Evolutionary conservation across 352 stramenopile genomes (phyloP), one percentile per base, ranked within the genome.

Genomic region (Phytophthora foliorum): DNA sequence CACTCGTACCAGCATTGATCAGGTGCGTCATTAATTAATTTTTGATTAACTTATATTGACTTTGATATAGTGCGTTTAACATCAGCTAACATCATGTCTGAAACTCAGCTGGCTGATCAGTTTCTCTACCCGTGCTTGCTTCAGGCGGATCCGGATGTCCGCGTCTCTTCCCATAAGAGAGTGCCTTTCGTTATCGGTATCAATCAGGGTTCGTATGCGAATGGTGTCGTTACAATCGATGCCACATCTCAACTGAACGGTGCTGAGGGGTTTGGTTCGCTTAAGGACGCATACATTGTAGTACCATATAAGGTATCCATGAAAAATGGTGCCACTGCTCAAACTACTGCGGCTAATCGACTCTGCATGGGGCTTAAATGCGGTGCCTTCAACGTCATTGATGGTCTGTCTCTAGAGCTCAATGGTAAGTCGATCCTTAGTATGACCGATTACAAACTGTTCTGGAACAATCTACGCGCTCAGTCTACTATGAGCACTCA

Each of bases 51-150:
- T 8, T 38, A 38, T 38, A 38, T 38, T 38, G 31, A 14, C 3
- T 29, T 2, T 29, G 25, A 29, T 29, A 29, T 29, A 38, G 31
- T 38, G 31, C 11, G 2, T 38, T 2, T 38, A 38, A 38, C 31
- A 14, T 9, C 7, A 4, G 7, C 7, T 14, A n/a, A n/a, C n/a
- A 38, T 14, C 11, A 57, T 45, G 50, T 17, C 6, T 3, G 50
- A 57, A 32, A 57, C 50, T 44, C 50, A 45, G 24, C 31, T 57
- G 5, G 50, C 50, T 31, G 50, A 57, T 57, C 50, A 57, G 14
- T 57, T 45, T 45, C 50, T 57, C 4, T 45, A 45, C 19, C 50
- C n/a, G n/a, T n/a, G n/a, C n/a, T n/a, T n/a, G n/a, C n/a, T n/a
- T n/a, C n/a, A n/a, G n/a, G n/a, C n/a, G n/a, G n/a, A n/a, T n/a